Base-by-base conservation (phyloP, 129 eudicot genomes). In the Arctium lappa region DNA sequence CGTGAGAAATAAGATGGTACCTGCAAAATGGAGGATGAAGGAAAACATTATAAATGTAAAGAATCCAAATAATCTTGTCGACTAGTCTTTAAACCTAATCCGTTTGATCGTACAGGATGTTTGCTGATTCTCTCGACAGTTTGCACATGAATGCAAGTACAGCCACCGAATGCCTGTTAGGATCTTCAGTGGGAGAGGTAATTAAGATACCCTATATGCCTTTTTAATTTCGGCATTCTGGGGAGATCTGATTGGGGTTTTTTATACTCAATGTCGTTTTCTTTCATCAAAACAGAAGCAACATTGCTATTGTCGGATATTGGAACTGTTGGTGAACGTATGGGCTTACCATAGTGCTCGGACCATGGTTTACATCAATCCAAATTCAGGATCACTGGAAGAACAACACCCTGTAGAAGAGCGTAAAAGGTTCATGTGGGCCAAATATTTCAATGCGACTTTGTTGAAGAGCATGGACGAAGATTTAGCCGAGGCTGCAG, bases 401-500 rank as follows among this genome's bases (percentile, higher is more conserved):
- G 99, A 95, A 82, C 98, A 95, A 31, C 99, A 95, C 81, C 92
- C 88, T 4, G 84, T 95, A 44, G 94, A 90, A 62, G 89, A 83
- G 34, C 87, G 99, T 34, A 86, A 81, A 82, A 91, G 90, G 56
- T 90, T 81, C 73, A 90, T 95, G 98, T 95, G 99, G 99, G 82
- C 88, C 18, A 91, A 93, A 77, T 95, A 91, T 88, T 95, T 95
- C 78, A 89, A 95, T 65, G 33, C 82, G 8, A 83, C 95, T 77
- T 83, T 95, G 65, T 75, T 95, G 79, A 95, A 95, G 79, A 88
- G 84, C 76, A 95, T 95, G 98, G 99, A 95, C 38, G 99, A 93
- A 91, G 99, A 95, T 86, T 90, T 95, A 32, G 99, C 99, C 36
- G 99, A 93, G 84, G 95, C 95, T 44, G 99, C 99, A 36, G 99